A percentile compares a stretch with the other conserved stretches of the same genome.
Evolutionary conservation across 2,329 filamentous ascomycete genomes (phyloP).

Genomic region (Thelonectria olida): DNA sequence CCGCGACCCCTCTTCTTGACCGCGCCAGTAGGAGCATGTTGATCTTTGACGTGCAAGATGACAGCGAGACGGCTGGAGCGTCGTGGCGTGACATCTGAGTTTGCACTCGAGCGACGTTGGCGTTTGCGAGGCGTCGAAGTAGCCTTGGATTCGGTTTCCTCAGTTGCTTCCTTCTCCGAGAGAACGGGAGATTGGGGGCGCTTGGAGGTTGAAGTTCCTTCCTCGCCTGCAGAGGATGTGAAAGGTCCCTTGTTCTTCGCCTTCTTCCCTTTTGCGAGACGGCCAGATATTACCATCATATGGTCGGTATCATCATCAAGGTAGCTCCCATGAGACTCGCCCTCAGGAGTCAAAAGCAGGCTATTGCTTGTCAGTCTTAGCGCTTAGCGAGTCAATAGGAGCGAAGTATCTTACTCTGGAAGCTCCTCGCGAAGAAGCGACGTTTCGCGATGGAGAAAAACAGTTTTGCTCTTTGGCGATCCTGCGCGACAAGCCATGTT

Average conservation of each 20-base stretch:
- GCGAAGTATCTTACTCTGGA: conserved; percentile 15
- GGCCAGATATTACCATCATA: neutral
- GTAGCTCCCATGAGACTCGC: neutral
- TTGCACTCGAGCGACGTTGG: neutral
- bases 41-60: neutral
- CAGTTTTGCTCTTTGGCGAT: conserved; percentile 16
- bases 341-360: conserved; percentile 21
- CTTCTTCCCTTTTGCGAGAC: neutral
- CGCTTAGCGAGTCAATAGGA: neutral
- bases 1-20: conserved; percentile 3
- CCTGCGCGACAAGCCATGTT: conserved; percentile 26
- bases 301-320: neutral
- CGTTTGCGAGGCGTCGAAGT: conserved; percentile 17
- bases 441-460: conserved; percentile 36
- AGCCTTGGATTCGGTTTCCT: neutral
- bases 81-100: neutral
- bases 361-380: conserved; percentile 18
- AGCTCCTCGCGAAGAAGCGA: conserved; percentile 19
- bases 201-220: neutral
- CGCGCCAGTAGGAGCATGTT: neutral
- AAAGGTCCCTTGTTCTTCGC: neutral
- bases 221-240: neutral
- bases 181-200: conserved; percentile 1
- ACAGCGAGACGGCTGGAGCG: conserved; percentile 25
- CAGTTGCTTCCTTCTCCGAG: neutral